These are phyloP conservation scores for Leishmania tarentolae DNA, from an alignment of 208 protist species.

Conservation along the genomic window DNA sequence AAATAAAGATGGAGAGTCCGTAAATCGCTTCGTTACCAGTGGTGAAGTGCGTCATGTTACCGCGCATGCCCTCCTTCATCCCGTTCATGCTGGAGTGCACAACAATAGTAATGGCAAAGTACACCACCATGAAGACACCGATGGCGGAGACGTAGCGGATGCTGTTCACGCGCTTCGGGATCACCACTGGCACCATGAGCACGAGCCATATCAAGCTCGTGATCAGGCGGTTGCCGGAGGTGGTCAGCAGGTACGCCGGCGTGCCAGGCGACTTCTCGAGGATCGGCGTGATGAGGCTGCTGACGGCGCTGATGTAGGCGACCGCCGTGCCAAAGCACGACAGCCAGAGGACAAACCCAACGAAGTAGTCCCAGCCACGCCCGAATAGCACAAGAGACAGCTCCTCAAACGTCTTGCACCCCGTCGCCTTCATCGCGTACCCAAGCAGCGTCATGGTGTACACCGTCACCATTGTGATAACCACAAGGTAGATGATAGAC, in stretches of 20 bases:
- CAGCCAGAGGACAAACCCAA: conserved; percentile 58
- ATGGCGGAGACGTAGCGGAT: conserved; percentile 80
- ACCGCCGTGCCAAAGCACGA: conserved; percentile 74
- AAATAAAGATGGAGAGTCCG: conserved; percentile 73
- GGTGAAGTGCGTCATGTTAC: conserved; percentile 45
- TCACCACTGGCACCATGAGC: conserved; percentile 68
- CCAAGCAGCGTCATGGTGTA: conserved; percentile 69
- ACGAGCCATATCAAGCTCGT: conserved; percentile 50
- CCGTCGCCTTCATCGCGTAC: conserved; percentile 55
- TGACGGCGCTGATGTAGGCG: conserved; percentile 76
- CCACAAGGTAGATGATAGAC: conserved; percentile 62
- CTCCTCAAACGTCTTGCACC: conserved; percentile 53
- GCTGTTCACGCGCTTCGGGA: conserved; percentile 77
- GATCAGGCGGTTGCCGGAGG: conserved; percentile 44
- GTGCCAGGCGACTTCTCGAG: conserved; percentile 33
- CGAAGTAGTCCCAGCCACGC: conserved; percentile 60
- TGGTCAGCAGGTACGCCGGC: conserved; percentile 42
- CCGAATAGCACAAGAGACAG: conserved; percentile 56
- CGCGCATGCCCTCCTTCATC: conserved; percentile 39
- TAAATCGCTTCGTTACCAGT: conserved; percentile 56
- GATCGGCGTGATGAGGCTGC: conserved; percentile 59
- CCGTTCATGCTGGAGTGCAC: conserved; percentile 53
- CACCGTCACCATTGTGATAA: conserved; percentile 47
- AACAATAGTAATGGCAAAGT: conserved; percentile 65
- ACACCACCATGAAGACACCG: conserved; percentile 69